Evolutionary conservation across 192 early-diverging fungal species (phyloP).

Genomic region (Podila epigama): DNA sequence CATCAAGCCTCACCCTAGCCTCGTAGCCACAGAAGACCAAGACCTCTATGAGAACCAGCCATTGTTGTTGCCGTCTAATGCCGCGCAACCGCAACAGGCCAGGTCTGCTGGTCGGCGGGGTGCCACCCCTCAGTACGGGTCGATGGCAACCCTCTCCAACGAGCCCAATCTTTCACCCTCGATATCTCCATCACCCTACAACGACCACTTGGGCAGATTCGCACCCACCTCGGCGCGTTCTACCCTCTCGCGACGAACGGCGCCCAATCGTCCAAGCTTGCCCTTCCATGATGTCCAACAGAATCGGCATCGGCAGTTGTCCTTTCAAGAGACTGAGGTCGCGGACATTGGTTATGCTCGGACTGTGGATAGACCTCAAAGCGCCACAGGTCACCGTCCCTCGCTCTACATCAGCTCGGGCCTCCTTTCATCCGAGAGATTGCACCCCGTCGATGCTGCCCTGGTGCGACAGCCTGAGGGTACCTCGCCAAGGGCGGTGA

Average conservation of each 20-base stretch:
- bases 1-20: not conserved
- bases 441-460: not conserved
- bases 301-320: not conserved
- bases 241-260: not conserved
- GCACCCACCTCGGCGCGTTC: not conserved
- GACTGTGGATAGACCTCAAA: not conserved
- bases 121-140: constrained; percentile 15
- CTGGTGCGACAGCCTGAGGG: no score
- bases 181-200: not conserved
- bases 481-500: no score
- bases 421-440: constrained; percentile 10
- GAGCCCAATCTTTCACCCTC: not conserved
- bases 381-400: not conserved
- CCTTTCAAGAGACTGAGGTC: not conserved
- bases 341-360: not conserved
- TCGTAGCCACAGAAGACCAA: not conserved
- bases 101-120: not conserved
- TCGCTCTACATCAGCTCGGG: constrained; percentile 3
- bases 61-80: constrained; percentile 7
- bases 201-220: not conserved
- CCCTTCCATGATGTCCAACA: not conserved
- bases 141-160: constrained; percentile 18
- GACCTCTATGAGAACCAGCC: constrained; percentile 29
- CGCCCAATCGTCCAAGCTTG: not conserved
- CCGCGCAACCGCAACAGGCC: constrained; percentile 8